Base-by-base conservation (phyloP, 2,329 filamentous ascomycete genomes). In the Ophiostoma sp. region DNA sequence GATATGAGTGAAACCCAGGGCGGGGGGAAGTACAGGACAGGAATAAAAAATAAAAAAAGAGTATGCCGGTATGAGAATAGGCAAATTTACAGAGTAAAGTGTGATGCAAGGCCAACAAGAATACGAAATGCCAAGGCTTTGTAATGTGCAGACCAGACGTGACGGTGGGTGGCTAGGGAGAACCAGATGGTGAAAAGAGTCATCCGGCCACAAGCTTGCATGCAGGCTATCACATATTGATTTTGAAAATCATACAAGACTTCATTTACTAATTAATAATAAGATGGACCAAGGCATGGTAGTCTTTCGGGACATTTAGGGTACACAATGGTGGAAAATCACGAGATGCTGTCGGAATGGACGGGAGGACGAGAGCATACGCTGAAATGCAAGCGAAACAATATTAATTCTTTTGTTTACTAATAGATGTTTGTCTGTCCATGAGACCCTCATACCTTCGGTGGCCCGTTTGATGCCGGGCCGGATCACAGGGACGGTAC, bases 161-260 rank as follows among this genome's bases (percentile, higher is more conserved):
- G 11, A 57, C 27, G n/a, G 52, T 3, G 52, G 52, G 52, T 57
- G 23, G 13, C n/a, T 11, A 11, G 52, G 52, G 52, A 57, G 17
- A 57, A 57, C n/a, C 52, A 57, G 23, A 27, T 57, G 23, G 27
- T 10, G 4, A 57, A 27, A 57, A 31, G 52, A 57, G 52, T 31
- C 52, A 57, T 23, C n/a, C 52, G 52, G 52, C 44, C 44, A 48
- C 52, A 57, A 54, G n/a, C 52, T 27, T 57, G 52, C 52, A 57
- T 57, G 11, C 8, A 57, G n/a, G 52, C 10, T 57, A 57, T 57
- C n/a, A 5, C 15, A 13, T 15, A 13, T 11, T 11, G 10, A 41
- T 41, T 41, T 0, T 41, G 3, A 15, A 13, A 41, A 41, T 41
- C 39, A 10, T 52, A 8, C 48, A 48, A 2, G 36, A 39, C 10